Base-by-base conservation (phyloP, 2,329 filamentous ascomycete genomes). In the Colletotrichum aenigma region DNA sequence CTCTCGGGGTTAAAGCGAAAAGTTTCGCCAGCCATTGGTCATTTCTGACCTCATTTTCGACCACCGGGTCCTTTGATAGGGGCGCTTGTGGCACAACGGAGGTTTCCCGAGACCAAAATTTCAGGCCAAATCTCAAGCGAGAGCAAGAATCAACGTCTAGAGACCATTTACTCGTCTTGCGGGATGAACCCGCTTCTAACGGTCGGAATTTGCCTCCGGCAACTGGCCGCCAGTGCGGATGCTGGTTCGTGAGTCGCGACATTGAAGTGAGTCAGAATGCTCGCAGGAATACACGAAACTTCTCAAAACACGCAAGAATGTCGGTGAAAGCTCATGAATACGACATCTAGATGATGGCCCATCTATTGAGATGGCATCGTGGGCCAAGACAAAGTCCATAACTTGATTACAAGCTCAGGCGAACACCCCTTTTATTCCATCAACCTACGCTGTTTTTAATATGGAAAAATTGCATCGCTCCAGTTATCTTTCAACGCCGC, bases 161-260 rank as follows among this genome's bases (percentile, higher is more conserved):
- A n/a, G n/a, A n/a, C n/a, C n/a, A n/a, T n/a, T n/a, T n/a, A n/a
- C n/a, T n/a, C n/a, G n/a, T n/a, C n/a, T n/a, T n/a, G n/a, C n/a
- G n/a, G n/a, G 12, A 21, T 13, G 10, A 52, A 21, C 12, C 43
- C 43, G 43, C 43, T 21, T 6, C 4, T 1, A 4, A 52, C 43
- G n/a, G n/a, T 52, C 43, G 2, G n/a, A 7, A 3, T 21, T 13
- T 21, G n/a, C n/a, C 1, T 24, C 12, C 0, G n/a, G 0, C 43
- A 24, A 2, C n/a, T 52, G n/a, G 0, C 43, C n/a, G 43, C n/a
- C 3, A 43, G 38, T n/a, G 10, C 38, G 7, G 4, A 16, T 18
- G n/a, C 43, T 52, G 43, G 21, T 0, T 52, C 43, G 43, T 21
- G 43, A 21, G 3, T 24, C 10, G n/a, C 43, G n/a, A 21, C n/a